Percentiles rank a stretch among this genome's conserved stretches.
Evolutionary conservation across 2,329 filamentous ascomycete species (phyloP).

Genomic region (Orbilia quercus): DNA sequence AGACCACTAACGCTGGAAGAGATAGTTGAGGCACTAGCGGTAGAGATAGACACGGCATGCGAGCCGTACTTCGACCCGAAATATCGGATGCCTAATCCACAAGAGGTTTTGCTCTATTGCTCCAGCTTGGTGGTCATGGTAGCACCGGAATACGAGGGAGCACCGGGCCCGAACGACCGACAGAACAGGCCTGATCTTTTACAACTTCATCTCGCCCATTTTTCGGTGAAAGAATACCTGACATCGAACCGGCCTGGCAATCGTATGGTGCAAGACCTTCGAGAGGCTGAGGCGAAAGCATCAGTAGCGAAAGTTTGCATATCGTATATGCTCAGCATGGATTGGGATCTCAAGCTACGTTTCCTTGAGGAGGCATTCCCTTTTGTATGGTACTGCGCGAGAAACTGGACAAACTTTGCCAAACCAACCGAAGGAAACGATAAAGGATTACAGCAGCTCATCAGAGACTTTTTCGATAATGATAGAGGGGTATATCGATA

Average conservation of each 20-base stretch:
- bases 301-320: conserved; percentile 59
- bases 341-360: conserved; percentile 4
- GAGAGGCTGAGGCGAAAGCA: conserved; percentile 39
- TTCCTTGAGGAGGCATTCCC: conserved; percentile 36
- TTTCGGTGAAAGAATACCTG: conserved; percentile 25
- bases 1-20: conserved; percentile 57
- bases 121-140: conserved; percentile 50
- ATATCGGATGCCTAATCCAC: conserved; percentile 58
- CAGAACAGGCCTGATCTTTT: too few species aligned
- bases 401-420: conserved; percentile 58
- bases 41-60: background rate
- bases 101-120: conserved; percentile 2
- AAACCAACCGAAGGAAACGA: conserved; percentile 35
- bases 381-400: conserved; percentile 58
- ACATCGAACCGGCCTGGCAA: conserved; percentile 58
- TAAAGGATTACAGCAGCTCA: conserved; percentile 16
- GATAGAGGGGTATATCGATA: background rate
- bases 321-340: conserved; percentile 58
- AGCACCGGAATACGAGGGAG: too few species aligned
- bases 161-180: too few species aligned
- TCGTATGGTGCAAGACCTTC: conserved; percentile 37
- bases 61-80: conserved; percentile 23
- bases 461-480: conserved; percentile 8
- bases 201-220: conserved; percentile 38
- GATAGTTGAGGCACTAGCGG: conserved; percentile 2